Base-by-base conservation (phyloP, 2,329 filamentous ascomycete genomes). In the Botrytis aclada region DNA sequence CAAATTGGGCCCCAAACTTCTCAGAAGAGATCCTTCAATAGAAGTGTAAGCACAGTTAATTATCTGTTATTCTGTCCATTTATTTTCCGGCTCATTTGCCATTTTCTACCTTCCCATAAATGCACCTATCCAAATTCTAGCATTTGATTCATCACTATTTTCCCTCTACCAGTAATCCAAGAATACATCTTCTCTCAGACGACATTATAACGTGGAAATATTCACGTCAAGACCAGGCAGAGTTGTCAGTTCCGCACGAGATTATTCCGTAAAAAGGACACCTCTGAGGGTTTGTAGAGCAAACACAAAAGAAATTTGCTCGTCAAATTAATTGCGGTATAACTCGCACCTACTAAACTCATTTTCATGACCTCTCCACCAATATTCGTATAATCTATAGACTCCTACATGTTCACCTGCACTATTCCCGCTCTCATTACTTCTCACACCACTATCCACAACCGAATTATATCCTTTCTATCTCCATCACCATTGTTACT, bases 1-100 rank as follows among this genome's bases (percentile, higher is more conserved):
- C 10, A n/a, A n/a, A n/a, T n/a, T 10, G 2, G 1, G 47, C n/a
- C 14, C 22, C 1, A 2, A 1, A 51, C 4, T 51, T 5, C 0
- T 51, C 0, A n/a, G 47, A n/a, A 51, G 9, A 14, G 7, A 14
- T 25, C 3, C 1, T 54, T 54, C 2, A 6, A 54, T 54, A 18
- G 25, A 29, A n/a, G n/a, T 29, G 51, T 18, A 16, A 29, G n/a
- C 16, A 6, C 51, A 54, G 25, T 29, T 6, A 54, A 16, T 29
- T 29, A 7, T 6, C n/a, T 54, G 0, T n/a, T 54, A n/a, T 29
- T n/a, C 47, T 16, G 25, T 8, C 8, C 6, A 4, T 29, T 54
- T 29, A 2, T 18, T 14, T 54, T 12, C 5, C 51, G 1, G 14
- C 18, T 54, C 6, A 29, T 16, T n/a, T 54, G 14, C 2, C 12